Conservation (phyloP, 345 rosid species). For the Salix purpurea region DNA sequence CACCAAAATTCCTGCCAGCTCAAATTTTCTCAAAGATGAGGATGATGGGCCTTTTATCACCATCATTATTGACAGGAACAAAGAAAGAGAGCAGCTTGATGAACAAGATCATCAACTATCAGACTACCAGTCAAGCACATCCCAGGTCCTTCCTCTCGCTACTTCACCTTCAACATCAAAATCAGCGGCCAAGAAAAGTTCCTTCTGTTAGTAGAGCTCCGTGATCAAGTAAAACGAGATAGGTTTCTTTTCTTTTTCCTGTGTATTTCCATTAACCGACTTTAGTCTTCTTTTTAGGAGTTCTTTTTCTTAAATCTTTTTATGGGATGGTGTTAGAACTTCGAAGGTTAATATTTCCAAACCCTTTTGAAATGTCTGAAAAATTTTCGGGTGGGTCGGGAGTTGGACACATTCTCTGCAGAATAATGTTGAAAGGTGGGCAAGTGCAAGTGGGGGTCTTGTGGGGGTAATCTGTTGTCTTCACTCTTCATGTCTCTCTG, state of each 20-base stretch:
- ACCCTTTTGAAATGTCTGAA: conserved; percentile 7
- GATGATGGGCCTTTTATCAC: conserved; percentile 55
- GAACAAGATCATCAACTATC: conserved; percentile 13
- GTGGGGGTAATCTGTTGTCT: conserved; percentile 36
- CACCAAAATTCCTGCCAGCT: conserved; percentile 15
- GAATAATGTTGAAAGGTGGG: conserved; percentile 17
- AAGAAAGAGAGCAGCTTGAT: conserved; percentile 31
- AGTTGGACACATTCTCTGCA: conserved; percentile 22
- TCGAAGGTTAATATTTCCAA: conserved; percentile 17
- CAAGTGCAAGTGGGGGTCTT: conserved; percentile 29
- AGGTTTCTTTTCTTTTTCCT: not conserved
- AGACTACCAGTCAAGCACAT: conserved; percentile 29
- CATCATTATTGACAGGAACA: conserved; percentile 45
- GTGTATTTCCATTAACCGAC: not conserved
- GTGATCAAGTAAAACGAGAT: conserved; percentile 3
- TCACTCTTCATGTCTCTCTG: conserved; percentile 41
- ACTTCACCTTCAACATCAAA: conserved; percentile 35
- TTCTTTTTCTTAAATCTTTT: not conserved
- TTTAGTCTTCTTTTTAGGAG: not conserved
- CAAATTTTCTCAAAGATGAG: conserved; percentile 33
- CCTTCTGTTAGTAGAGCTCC: conserved; percentile 14
- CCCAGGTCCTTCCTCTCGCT: conserved; percentile 40
- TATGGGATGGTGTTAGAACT: conserved; percentile 1
- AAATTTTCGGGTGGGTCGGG: not conserved
- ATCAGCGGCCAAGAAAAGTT: conserved; percentile 23